Conservation (phyloP, 78 protist species). For the Polysphondylium violaceum region DNA sequence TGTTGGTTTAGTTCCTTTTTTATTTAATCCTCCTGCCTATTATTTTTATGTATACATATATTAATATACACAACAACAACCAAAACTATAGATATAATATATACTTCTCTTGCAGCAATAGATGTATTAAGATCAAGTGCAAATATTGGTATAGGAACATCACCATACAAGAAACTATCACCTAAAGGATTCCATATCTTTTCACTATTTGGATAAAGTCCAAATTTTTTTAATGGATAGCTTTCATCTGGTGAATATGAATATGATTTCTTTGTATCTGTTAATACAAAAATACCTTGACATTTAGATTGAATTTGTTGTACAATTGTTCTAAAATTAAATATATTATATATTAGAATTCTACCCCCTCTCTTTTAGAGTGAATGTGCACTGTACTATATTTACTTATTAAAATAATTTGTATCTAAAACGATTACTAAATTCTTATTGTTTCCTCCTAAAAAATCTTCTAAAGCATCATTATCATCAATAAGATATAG, state of each 20-base stretch:
- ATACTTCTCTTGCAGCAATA: background rate
- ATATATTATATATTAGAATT: background rate
- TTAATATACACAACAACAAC: background rate
- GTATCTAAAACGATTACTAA: conserved; percentile 26
- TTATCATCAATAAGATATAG: conserved; percentile 40
- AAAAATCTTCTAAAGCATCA: conserved; percentile 3
- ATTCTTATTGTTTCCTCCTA: background rate
- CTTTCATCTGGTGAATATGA: conserved; percentile 45
- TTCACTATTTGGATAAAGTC: conserved; percentile 41
- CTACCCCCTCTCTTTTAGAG: background rate
- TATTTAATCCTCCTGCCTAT: background rate
- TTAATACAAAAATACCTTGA: conserved; percentile 31
- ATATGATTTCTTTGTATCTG: conserved; percentile 16
- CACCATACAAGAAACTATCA: conserved; percentile 7
- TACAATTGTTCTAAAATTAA: conserved; percentile 24
- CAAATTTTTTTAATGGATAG: conserved; percentile 37
- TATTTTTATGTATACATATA: background rate
- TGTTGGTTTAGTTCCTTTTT: conserved; percentile 37
- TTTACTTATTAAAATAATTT: conserved; percentile 52
- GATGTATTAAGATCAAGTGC: background rate
- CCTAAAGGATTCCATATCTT: conserved; percentile 30
- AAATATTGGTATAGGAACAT: conserved; percentile 20
- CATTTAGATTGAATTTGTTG: background rate
- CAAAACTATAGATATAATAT: background rate
- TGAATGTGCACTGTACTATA: background rate